phyloP scores from a whole-genome alignment of 1,139 yeast genomes.

The Yamadazyma diddensiae region DNA sequence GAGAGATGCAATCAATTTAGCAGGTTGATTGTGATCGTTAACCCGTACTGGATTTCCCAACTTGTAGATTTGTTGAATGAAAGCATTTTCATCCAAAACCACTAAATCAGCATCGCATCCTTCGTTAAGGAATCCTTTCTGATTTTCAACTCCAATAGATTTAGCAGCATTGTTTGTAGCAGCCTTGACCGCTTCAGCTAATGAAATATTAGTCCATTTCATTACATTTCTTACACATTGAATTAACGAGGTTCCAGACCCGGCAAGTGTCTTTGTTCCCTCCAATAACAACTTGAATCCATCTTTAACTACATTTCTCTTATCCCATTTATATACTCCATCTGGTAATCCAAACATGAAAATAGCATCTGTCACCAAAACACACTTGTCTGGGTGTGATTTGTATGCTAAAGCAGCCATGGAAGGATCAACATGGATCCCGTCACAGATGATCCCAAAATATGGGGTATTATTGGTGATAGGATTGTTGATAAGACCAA shows the following conservation, averaged over 20 bases:
- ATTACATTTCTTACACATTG: constrained; percentile 53
- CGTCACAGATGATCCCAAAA: constrained; percentile 61
- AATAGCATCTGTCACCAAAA: constrained; percentile 64
- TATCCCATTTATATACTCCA: constrained; percentile 51
- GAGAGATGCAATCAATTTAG: constrained; percentile 21
- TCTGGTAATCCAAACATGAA: constrained; percentile 52
- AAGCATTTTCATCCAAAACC: constrained; percentile 44
- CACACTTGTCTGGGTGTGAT: constrained; percentile 53
- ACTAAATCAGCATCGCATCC: constrained; percentile 64
- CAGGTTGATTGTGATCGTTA: constrained; percentile 19
- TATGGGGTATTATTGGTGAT: constrained; percentile 37
- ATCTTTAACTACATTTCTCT: constrained; percentile 46
- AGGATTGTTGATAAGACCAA: constrained; percentile 51
- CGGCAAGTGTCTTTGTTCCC: constrained; percentile 62
- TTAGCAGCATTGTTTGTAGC: constrained; percentile 58
- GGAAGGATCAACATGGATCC: constrained; percentile 61
- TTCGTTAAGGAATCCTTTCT: constrained; percentile 50
- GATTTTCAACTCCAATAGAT: constrained; percentile 41
- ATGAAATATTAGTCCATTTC: constrained; percentile 48
- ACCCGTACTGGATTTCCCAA: constrained; percentile 33
- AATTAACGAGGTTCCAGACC: constrained; percentile 58
- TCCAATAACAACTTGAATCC: constrained; percentile 49
- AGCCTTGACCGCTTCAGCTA: constrained; percentile 55
- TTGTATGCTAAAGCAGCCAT: constrained; percentile 54
- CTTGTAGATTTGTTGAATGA: constrained; percentile 50